phyloP scores from a whole-genome alignment of 306 rosid species.

The Begonia fuchsioides region DNA sequence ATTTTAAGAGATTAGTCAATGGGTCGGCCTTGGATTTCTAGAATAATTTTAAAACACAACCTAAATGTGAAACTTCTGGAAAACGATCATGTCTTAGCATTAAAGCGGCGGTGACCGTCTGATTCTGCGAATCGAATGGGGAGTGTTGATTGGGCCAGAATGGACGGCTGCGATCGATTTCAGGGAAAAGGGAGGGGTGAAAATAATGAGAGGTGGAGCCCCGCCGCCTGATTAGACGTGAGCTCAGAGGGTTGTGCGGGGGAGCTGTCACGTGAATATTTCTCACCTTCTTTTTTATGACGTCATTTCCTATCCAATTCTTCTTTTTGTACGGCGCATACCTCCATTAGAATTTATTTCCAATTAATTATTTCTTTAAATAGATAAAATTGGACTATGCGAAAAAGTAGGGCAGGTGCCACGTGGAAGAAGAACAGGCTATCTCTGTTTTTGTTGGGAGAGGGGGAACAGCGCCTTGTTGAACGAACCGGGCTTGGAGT shows the following conservation, averaged over 20 bases:
- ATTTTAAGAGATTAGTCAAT: too few relatives aligned
- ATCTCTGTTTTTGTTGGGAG: slow-evolving; percentile 63
- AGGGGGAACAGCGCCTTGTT: slow-evolving; percentile 21
- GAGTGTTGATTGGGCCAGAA: background rate
- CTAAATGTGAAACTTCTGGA: too few relatives aligned
- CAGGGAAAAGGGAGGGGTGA: slow-evolving; percentile 2
- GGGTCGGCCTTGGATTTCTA: too few relatives aligned
- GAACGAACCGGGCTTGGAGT: slow-evolving; percentile 6
- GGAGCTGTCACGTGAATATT: slow-evolving; percentile 17
- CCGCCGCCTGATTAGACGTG: slow-evolving; percentile 80
- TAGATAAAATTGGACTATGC: too few relatives aligned
- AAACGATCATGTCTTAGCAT: too few relatives aligned
- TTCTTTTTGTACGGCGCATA: slow-evolving; percentile 23
- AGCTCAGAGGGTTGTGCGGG: slow-evolving; percentile 12
- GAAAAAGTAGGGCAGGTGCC: too few relatives aligned
- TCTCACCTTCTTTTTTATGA: slow-evolving; percentile 19
- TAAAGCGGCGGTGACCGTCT: background rate
- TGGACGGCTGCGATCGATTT: slow-evolving; percentile 9
- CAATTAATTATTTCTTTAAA: too few relatives aligned
- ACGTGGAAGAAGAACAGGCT: background rate
- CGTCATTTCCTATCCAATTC: slow-evolving; percentile 65
- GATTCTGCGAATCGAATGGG: background rate
- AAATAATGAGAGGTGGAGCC: background rate
- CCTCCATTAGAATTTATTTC: too few relatives aligned
- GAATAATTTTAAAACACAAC: too few relatives aligned